These are phyloP conservation scores for Knufia petricola DNA, from an alignment of 2,329 filamentous ascomycete genomes.

Conservation along the genomic window DNA sequence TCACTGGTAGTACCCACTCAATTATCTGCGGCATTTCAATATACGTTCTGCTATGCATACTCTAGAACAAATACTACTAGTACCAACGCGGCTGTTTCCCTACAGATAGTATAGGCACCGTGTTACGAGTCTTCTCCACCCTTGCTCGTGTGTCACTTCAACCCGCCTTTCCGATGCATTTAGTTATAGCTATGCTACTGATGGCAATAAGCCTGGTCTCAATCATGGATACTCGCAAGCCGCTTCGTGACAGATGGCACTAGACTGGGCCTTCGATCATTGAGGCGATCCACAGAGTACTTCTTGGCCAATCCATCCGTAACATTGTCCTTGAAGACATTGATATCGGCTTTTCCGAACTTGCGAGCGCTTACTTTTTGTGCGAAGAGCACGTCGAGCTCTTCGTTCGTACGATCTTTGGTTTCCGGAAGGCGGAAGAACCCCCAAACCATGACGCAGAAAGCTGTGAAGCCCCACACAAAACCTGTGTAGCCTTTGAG, in stretches of 20 bases:
- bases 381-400: constrained; percentile 18
- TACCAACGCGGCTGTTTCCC: too few relatives aligned
- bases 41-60: too few relatives aligned
- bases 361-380: constrained; percentile 11
- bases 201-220: background rate
- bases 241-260: background rate
- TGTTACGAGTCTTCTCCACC: too few relatives aligned
- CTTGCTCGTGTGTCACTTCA: too few relatives aligned
- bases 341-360: constrained; percentile 7
- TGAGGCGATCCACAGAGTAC: background rate
- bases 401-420: constrained; percentile 14
- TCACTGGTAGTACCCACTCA: too few relatives aligned
- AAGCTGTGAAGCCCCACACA: constrained; percentile 24
- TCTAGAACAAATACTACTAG: too few relatives aligned
- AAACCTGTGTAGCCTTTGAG: constrained; percentile 28
- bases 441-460: constrained; percentile 24
- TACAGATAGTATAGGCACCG: too few relatives aligned
- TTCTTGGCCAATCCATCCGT: background rate
- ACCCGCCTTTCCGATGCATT: too few relatives aligned
- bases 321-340: background rate
- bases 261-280: background rate
- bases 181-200: background rate
- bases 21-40: too few relatives aligned
- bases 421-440: constrained; percentile 28
- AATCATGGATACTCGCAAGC: background rate